phyloP scores from a whole-genome alignment of 148 eudicot genomes.

The Diospyros lotus region DNA sequence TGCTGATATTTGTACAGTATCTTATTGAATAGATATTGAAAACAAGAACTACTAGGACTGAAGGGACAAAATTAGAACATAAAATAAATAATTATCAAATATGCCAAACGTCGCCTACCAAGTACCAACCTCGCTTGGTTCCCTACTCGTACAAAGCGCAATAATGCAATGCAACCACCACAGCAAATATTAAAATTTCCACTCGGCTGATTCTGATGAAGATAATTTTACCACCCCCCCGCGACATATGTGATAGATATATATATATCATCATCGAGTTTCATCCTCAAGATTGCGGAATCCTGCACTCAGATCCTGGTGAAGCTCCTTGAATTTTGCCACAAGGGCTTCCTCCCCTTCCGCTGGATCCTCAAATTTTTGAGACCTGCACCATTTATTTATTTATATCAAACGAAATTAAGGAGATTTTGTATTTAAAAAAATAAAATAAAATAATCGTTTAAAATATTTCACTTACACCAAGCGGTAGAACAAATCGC shows the following conservation, averaged over 20 bases:
- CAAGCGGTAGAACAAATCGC: slow-evolving; percentile 79
- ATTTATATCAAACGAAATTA: background rate
- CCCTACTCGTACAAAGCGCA: background rate
- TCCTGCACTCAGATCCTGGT: slow-evolving; percentile 72
- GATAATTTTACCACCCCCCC: background rate
- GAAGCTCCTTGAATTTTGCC: slow-evolving; percentile 63
- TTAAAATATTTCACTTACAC: slow-evolving; percentile 56
- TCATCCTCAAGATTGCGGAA: slow-evolving; percentile 96
- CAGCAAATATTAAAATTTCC: background rate
- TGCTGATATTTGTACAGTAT: too few relatives aligned
- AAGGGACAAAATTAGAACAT: background rate
- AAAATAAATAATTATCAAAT: background rate
- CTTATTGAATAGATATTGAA: too few relatives aligned
- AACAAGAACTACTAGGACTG: too few relatives aligned
- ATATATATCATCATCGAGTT: slow-evolving; percentile 41
- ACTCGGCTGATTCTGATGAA: background rate
- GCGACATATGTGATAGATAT: too few relatives aligned
- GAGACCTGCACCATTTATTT: slow-evolving; percentile 48
- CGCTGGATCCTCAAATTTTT: slow-evolving; percentile 87
- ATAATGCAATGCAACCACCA: background rate
- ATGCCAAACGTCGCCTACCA: background rate
- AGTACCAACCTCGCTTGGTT: background rate
- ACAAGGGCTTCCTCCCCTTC: slow-evolving; percentile 80
- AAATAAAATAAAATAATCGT: background rate
- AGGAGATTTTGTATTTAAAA: background rate